Evolutionary conservation across 2,329 filamentous ascomycete genomes (phyloP).

Genomic region (Trichoderma koningii): DNA sequence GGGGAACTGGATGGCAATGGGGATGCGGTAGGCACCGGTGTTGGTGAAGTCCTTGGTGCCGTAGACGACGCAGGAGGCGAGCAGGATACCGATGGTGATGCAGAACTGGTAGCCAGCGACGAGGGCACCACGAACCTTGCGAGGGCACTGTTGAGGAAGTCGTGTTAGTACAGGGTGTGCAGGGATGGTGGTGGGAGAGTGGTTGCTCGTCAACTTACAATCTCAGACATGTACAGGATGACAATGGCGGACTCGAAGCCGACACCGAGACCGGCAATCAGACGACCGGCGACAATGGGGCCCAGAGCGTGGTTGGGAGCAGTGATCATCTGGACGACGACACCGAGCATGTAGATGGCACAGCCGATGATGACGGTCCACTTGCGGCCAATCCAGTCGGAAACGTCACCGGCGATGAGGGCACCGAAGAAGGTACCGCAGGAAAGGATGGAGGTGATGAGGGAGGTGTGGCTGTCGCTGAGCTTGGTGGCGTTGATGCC

Average conservation of each 20-base stretch:
- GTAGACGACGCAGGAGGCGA: conserved; percentile 76
- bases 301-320: conserved; percentile 52
- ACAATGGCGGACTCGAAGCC: conserved; percentile 80
- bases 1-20: conserved; percentile 76
- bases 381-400: conserved; percentile 74
- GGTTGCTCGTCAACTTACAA: conserved; percentile 48
- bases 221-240: conserved; percentile 87
- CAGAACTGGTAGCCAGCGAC: conserved; percentile 85
- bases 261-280: conserved; percentile 75
- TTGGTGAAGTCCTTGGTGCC: conserved; percentile 63
- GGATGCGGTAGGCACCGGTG: conserved; percentile 74
- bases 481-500: conserved; percentile 42
- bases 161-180: background rate
- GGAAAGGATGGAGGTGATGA: conserved; percentile 76
- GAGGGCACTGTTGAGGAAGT: conserved; percentile 48
- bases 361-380: conserved; percentile 73
- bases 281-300: conserved; percentile 70
- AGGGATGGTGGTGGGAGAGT: background rate
- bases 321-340: conserved; percentile 65
- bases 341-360: conserved; percentile 68
- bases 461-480: conserved; percentile 49
- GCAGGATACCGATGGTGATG: conserved; percentile 75
- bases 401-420: conserved; percentile 73
- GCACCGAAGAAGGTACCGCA: conserved; percentile 78
- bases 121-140: conserved; percentile 73